Conservation (phyloP, 805 yeast species). For the Lipomyces orientalis region DNA sequence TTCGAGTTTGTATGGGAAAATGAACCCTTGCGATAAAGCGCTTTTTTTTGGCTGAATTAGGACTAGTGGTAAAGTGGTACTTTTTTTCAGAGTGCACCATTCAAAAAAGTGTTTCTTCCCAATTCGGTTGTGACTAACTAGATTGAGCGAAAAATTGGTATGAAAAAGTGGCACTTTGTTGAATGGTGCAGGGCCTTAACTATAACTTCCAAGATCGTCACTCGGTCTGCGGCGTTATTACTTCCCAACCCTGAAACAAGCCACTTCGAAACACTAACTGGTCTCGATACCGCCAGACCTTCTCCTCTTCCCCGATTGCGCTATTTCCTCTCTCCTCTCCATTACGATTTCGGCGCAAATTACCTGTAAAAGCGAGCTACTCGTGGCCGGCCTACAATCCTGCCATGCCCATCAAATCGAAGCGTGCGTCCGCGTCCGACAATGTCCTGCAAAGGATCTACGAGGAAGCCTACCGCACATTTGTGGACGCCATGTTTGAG, state of each 20-base stretch:
- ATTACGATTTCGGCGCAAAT: neutral
- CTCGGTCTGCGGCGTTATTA: neutral
- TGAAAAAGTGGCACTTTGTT: too few relatives aligned
- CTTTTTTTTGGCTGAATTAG: too few relatives aligned
- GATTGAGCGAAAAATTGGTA: too few relatives aligned
- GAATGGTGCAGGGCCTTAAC: too few relatives aligned
- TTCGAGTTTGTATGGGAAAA: too few relatives aligned
- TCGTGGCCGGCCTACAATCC: slow-evolving; percentile 1
- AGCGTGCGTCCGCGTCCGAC: slow-evolving; percentile 31
- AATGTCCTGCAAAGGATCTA: slow-evolving; percentile 46
- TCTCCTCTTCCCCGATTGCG: neutral
- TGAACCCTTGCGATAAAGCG: too few relatives aligned
- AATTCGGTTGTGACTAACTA: too few relatives aligned
- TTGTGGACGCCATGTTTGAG: slow-evolving; percentile 49
- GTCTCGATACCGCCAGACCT: neutral
- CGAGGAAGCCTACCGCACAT: slow-evolving; percentile 50
- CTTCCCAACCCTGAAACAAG: neutral
- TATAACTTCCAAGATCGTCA: too few relatives aligned
- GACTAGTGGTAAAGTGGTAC: too few relatives aligned
- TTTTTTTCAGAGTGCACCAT: too few relatives aligned
- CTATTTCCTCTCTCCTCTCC: neutral
- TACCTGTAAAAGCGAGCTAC: neutral
- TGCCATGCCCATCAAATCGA: slow-evolving; percentile 26
- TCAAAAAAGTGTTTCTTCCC: too few relatives aligned
- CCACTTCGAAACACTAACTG: neutral